Evolutionary conservation across 345 rosid genomes (phyloP).

Genomic region (Litchi chinensis): DNA sequence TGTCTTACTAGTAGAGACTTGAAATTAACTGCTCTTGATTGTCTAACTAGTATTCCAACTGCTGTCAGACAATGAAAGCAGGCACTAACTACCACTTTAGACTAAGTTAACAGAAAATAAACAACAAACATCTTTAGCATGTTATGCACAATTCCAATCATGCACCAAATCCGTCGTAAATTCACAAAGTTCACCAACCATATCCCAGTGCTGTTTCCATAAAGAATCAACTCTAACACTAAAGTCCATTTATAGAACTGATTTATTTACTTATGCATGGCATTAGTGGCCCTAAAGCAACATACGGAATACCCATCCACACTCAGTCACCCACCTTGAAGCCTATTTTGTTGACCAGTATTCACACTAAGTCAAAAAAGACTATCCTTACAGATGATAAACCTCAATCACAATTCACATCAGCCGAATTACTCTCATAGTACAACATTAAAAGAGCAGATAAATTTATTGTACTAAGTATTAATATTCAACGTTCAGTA

Average conservation of each 20-base stretch:
- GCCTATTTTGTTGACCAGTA: background rate
- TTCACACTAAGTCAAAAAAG: background rate
- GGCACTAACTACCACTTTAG: background rate
- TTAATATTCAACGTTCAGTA: background rate
- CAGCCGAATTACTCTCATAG: background rate
- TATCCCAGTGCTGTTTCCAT: background rate
- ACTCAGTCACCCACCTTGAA: background rate
- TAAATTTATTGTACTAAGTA: background rate
- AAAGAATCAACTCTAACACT: background rate
- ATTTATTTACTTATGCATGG: background rate
- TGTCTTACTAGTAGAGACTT: background rate
- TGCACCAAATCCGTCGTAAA: background rate
- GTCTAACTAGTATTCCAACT: background rate
- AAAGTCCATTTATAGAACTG: background rate
- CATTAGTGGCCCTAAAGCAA: background rate
- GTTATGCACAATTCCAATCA: background rate
- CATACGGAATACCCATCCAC: background rate
- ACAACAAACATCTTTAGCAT: background rate
- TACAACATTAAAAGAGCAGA: background rate
- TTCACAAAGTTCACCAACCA: background rate
- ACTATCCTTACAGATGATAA: conserved; percentile 2
- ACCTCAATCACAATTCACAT: background rate
- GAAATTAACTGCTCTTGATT: background rate
- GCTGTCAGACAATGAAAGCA: background rate
- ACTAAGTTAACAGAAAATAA: background rate